Conservation (phyloP, 352 stramenopile species). For the Globisporangium cylindrosporum region DNA sequence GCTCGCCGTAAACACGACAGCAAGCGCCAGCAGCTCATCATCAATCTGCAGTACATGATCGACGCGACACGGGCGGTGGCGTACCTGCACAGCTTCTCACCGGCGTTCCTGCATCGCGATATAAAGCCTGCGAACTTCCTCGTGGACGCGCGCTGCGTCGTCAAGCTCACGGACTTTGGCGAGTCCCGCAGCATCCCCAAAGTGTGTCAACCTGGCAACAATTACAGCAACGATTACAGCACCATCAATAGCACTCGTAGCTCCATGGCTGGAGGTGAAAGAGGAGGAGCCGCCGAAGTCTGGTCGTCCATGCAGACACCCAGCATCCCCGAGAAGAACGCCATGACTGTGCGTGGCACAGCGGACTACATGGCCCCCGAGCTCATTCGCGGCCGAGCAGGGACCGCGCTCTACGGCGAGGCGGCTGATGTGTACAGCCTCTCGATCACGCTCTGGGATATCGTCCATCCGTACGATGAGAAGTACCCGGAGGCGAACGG, state of each 20-base stretch:
- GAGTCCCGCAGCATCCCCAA: constrained; percentile 29
- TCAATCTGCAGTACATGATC: constrained; percentile 66
- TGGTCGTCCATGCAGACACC: constrained; percentile 13
- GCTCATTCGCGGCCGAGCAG: constrained; percentile 69
- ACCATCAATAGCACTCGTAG: constrained; percentile 7
- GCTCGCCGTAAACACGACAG: constrained; percentile 21
- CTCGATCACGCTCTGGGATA: constrained; percentile 80
- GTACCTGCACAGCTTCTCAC: constrained; percentile 72
- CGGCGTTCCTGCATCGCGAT: constrained; percentile 68
- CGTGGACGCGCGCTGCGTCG: constrained; percentile 41
- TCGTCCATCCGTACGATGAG: constrained; percentile 51
- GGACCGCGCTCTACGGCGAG: constrained; percentile 65
- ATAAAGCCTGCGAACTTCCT: constrained; percentile 73
- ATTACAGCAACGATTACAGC: constrained; percentile 24
- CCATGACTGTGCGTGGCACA: constrained; percentile 75
- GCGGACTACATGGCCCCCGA: constrained; percentile 84
- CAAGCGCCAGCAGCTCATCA: constrained; percentile 33
- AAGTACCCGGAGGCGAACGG: constrained; percentile 61
- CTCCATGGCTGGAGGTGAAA: background rate
- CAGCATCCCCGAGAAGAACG: constrained; percentile 1
- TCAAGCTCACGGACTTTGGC: constrained; percentile 72
- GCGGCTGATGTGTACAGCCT: constrained; percentile 71
- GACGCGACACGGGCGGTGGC: constrained; percentile 58
- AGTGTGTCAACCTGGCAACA: constrained; percentile 34
- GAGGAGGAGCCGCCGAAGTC: background rate